Conservation (phyloP, 768 basidiomycete species). For the Psilocybe cubensis region DNA sequence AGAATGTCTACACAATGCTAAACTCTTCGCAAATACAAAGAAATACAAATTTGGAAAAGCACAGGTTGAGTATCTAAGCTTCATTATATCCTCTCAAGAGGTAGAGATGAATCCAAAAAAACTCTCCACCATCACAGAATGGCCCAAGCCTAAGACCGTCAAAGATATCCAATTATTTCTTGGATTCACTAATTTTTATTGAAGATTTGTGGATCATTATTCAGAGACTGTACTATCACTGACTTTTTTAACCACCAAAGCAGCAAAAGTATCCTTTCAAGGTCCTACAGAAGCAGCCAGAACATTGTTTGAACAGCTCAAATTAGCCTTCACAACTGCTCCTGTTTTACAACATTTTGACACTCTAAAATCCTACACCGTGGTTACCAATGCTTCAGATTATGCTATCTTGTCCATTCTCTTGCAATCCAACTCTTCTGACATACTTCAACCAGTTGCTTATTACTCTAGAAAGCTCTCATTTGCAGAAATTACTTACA, state of each 20-base stretch:
- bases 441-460: constrained; percentile 39
- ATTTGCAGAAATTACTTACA: constrained; percentile 47
- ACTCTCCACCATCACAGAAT: constrained; percentile 34
- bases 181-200: constrained; percentile 50
- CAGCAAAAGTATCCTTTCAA: constrained; percentile 17
- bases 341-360: constrained; percentile 38
- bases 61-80: constrained; percentile 45
- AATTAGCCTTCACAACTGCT: constrained; percentile 29
- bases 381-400: constrained; percentile 37
- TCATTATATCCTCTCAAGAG: constrained; percentile 31
- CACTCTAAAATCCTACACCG: constrained; percentile 25
- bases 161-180: constrained; percentile 43
- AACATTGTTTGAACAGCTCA: constrained; percentile 27
- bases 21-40: constrained; percentile 38
- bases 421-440: constrained; percentile 27
- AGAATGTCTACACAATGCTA: constrained; percentile 28
- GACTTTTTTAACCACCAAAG: constrained; percentile 20
- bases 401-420: constrained; percentile 34
- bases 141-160: constrained; percentile 29
- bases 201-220: constrained; percentile 41
- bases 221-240: constrained; percentile 34
- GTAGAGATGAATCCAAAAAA: constrained; percentile 44
- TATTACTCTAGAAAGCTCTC: constrained; percentile 36
- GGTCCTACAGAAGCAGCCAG: not conserved
- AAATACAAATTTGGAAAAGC: constrained; percentile 42